Percentiles rank a stretch among this genome's conserved stretches.
Conservation (phyloP, 148 eudicot species). For the Vaccinium macrocarpon region DNA sequence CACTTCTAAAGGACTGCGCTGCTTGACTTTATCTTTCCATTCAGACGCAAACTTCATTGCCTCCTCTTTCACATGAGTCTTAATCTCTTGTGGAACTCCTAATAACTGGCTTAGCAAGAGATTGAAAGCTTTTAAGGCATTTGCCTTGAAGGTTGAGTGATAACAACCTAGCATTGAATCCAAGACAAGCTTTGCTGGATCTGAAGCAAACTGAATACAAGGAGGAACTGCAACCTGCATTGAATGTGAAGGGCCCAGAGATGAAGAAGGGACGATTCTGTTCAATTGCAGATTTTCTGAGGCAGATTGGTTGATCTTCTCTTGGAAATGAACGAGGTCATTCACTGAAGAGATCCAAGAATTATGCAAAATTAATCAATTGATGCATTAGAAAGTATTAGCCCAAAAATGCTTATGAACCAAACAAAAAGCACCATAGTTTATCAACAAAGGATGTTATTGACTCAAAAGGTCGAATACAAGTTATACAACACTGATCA, state of each 20-base stretch:
- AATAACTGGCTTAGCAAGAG: conserved; percentile 26
- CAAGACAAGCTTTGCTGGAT: conserved; percentile 49
- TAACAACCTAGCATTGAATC: conserved; percentile 27
- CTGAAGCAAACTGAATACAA: conserved; percentile 28
- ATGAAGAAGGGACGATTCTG: not conserved
- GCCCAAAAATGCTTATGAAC: not conserved
- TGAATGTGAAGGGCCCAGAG: not conserved
- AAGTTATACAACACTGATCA: not conserved
- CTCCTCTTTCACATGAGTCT: conserved; percentile 12
- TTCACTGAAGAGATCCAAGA: not conserved
- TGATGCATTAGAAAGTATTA: not conserved
- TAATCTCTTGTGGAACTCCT: conserved; percentile 23
- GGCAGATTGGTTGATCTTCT: not conserved
- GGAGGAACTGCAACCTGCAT: conserved; percentile 15
- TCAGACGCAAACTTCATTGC: conserved; percentile 21
- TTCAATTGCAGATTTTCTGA: conserved; percentile 1
- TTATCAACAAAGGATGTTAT: not conserved
- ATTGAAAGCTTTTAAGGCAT: conserved; percentile 16
- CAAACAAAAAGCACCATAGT: not conserved
- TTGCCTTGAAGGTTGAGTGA: not conserved
- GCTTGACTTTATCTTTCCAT: conserved; percentile 19
- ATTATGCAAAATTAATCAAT: not conserved
- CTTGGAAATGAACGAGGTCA: not conserved
- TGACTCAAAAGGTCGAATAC: not conserved
- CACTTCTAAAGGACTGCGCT: not conserved